Evolutionary conservation across 805 yeast species (phyloP), one percentile per base, ranked within the genome.

Genomic region (Ascoidea rubescens): DNA sequence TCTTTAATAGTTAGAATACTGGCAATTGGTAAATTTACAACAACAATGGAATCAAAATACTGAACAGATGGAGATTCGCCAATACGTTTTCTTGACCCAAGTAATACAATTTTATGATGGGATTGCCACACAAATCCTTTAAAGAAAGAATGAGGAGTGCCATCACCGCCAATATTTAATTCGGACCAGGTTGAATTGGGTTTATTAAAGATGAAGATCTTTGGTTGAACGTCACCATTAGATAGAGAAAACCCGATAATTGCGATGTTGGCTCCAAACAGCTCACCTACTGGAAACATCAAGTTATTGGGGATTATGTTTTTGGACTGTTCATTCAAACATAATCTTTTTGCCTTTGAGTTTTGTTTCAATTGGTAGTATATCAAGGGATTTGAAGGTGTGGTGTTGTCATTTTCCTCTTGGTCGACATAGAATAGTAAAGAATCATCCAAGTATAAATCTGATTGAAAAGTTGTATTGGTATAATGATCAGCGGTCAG

Each of bases 101-200:
- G 59, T 32, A 83, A 64, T 1, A 82, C 67, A 1, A 82, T 79
- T 61, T 79, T 80, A 60, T 85, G 91, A 63, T 85, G 95, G 0
- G 90, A 82, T 37, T 74, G 75, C 95, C 95, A 85, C 1, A 79
- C 79, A 64, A 75, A 80, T 0, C 84, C 79, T 55, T 79, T 81
- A 78, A 86, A 79, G 50, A 82, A 72, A 51, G 83, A 67, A 59
- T 82, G 86, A 49, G 73, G 76, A 56, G 77, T 80, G 49, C 74
- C 71, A 58, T 82, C 70, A 62, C 73, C 70, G 46, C 73, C 72
- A 14, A 75, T 66, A 55, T 78, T 81, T 30, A 85, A 64, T 52
- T 80, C 68, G 0, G 84, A 75, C 90, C 91, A 84, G 56, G 75
- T 76, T 1, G 73, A 72, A 0, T 84, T 71, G 0, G 78, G 77